phyloP scores from a whole-genome alignment of 2,329 filamentous ascomycete genomes.

The Colletotrichum orchidophilum region DNA sequence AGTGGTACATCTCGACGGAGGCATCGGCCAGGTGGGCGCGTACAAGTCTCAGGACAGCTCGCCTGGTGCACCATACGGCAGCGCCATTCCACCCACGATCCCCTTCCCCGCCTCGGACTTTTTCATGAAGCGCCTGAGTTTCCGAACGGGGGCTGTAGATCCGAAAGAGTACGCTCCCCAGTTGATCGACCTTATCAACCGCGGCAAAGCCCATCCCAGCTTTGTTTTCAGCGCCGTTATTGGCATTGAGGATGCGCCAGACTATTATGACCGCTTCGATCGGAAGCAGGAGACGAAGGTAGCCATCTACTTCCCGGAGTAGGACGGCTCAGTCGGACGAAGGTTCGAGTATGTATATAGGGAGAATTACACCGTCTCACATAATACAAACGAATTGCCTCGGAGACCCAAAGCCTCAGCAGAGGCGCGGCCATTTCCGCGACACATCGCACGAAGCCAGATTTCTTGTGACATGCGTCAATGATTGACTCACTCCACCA shows the following conservation, averaged over 20 bases:
- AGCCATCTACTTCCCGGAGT: conserved; percentile 1
- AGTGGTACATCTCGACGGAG: conserved; percentile 33
- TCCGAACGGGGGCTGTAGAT: conserved; percentile 18
- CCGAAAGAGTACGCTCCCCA: conserved; percentile 20
- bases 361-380: no score
- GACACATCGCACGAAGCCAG: no score
- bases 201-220: conserved; percentile 38
- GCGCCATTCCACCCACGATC: conserved; percentile 17
- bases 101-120: conserved; percentile 35
- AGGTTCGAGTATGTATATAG: no score
- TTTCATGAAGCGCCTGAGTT: conserved; percentile 33
- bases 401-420: no score
- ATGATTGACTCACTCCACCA: no score
- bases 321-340: no score
- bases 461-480: no score
- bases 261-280: conserved; percentile 40
- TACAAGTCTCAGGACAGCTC: conserved; percentile 27
- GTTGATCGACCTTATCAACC: conserved; percentile 35
- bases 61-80: conserved; percentile 30
- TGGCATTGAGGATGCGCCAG: conserved; percentile 40
- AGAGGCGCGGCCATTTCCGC: no score
- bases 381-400: no score
- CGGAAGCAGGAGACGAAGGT: conserved; percentile 37
- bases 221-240: conserved; percentile 41
- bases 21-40: conserved; percentile 38